Evolutionary conservation across 176 grass and related monocot genomes (phyloP), one percentile per base, ranked within the genome.

Genomic region (Carex cristatella): DNA sequence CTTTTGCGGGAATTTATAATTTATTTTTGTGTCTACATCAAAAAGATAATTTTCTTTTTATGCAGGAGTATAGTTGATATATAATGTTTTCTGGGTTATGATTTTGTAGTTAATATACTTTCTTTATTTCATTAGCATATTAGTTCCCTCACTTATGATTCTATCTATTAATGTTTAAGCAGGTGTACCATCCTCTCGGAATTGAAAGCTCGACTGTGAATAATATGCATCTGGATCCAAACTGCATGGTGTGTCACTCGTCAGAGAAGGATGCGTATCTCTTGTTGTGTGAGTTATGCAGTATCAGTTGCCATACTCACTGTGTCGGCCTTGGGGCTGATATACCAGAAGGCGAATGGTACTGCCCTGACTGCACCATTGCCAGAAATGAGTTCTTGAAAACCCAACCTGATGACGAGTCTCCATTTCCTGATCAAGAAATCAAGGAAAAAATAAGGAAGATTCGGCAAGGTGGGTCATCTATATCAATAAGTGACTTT

Each of bases 281-380:
- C 14, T 80, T 97, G 5, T 77, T 94, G 63, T 97, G 94, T 13
- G 94, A 94, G 81, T 88, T 97, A 27, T 94, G 94, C 10, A 90
- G 92, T 85, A 78, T 51, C 7, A 89, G 78, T 6, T 56, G 72
- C 13, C 92, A 97, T 73, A 89, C 92, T 2, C 92, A 91, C 56
- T 97, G 94, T 65, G 80, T 51, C 13, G 94, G 92, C 61, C 81
- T 97, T 8, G 92, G 92, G 33, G 60, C 58, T 19, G 65, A 68
- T 49, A 83, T 94, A 81, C 90, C 94, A 2, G 85, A 88, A 37
- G 94, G 84, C 12, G 94, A 94, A 69, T 97, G 94, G 94, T 94
- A 91, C 79, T 97, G 94, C 63, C 83, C 76, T 4, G 92, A 97
- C 70, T 97, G 92, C 4, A 53, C 62, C 1, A 79, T 72, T 6